Evolutionary conservation across 2,329 filamentous ascomycete species (phyloP).

Genomic region (Colletotrichum navitas): DNA sequence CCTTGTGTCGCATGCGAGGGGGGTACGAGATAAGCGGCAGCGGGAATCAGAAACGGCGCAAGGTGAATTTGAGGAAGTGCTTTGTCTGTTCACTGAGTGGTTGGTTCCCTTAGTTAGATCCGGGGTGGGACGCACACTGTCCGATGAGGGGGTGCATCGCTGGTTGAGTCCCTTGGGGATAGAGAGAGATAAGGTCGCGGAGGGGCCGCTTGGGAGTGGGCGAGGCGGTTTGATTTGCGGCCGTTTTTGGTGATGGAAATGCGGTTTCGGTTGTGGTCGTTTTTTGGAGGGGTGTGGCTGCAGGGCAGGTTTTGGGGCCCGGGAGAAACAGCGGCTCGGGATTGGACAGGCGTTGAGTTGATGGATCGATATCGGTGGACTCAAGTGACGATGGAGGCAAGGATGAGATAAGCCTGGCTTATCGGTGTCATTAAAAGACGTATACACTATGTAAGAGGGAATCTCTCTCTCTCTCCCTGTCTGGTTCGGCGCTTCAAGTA

Average conservation of each 20-base stretch:
- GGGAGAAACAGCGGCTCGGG: slow-evolving; percentile 36
- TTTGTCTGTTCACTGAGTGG: neutral
- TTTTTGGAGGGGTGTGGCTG: slow-evolving; percentile 21
- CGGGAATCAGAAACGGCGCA: slow-evolving; percentile 19
- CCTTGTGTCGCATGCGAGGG: slow-evolving; percentile 12
- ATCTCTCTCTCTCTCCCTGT: slow-evolving; percentile 17
- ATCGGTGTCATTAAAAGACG: slow-evolving; percentile 65
- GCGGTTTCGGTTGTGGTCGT: slow-evolving; percentile 26
- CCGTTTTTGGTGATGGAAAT: slow-evolving; percentile 42
- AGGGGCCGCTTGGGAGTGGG: slow-evolving; percentile 38
- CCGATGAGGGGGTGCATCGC: slow-evolving; percentile 26
- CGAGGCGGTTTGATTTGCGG: slow-evolving; percentile 40
- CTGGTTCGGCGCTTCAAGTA: slow-evolving; percentile 17
- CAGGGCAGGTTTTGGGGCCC: slow-evolving; percentile 32
- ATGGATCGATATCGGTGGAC: slow-evolving; percentile 42
- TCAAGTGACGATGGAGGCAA: slow-evolving; percentile 66
- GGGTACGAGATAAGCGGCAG: slow-evolving; percentile 35
- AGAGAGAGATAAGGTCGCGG: slow-evolving; percentile 34
- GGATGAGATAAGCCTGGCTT: slow-evolving; percentile 70
- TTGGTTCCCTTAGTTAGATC: slow-evolving; percentile 17
- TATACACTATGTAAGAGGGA: slow-evolving; percentile 32
- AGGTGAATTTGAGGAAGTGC: neutral
- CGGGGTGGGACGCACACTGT: slow-evolving; percentile 27
- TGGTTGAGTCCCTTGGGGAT: slow-evolving; percentile 12
- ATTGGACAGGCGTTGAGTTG: slow-evolving; percentile 38